These are phyloP conservation scores for Botrytis porri DNA, from an alignment of 2,329 filamentous ascomycete species.

Conservation along the genomic window DNA sequence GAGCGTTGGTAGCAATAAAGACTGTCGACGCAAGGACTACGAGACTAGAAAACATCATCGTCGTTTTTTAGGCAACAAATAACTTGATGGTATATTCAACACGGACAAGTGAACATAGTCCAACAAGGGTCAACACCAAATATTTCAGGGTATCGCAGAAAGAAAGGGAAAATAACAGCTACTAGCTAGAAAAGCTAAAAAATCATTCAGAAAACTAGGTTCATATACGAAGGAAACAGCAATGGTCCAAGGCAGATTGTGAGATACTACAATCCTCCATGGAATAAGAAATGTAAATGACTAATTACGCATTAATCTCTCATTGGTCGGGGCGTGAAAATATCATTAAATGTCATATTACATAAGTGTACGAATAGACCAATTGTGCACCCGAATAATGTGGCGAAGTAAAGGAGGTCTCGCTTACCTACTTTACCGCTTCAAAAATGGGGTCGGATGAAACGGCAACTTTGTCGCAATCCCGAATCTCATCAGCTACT, in stretches of 20 bases:
- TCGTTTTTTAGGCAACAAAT: neutral
- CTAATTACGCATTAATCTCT: neutral
- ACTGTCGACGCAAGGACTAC: neutral
- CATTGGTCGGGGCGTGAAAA: neutral
- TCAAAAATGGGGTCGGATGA: neutral
- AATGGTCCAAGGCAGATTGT: neutral
- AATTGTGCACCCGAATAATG: neutral
- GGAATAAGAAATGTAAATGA: neutral
- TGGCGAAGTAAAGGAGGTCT: conserved; percentile 2
- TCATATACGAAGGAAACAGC: neutral
- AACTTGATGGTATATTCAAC: neutral
- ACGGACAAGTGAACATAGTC: neutral
- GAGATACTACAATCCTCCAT: neutral
- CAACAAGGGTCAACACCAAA: neutral
- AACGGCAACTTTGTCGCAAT: neutral
- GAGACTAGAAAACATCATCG: neutral
- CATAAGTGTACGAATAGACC: neutral
- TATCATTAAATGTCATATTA: neutral
- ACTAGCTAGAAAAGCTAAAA: neutral
- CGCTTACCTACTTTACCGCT: conserved; percentile 8
- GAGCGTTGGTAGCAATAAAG: neutral
- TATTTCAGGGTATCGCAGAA: neutral
- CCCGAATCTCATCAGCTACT: neutral
- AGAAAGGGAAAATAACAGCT: neutral
- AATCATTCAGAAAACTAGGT: neutral